These are phyloP conservation scores for Cajanus cajan DNA, from an alignment of 306 rosid species.

Conservation along the genomic window DNA sequence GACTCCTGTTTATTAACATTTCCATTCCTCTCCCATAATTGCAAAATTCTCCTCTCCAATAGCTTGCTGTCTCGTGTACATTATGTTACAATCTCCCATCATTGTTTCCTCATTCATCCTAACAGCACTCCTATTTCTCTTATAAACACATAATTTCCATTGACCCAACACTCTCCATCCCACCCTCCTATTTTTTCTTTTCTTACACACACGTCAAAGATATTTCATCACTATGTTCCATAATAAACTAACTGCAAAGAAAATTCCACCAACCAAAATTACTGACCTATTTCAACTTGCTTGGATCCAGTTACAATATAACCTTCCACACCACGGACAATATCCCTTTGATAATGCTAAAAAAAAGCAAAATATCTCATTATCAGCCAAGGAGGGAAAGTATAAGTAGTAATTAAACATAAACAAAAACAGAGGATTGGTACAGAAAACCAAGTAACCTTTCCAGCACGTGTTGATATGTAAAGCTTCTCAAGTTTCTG, in stretches of 20 bases:
- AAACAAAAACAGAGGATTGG: slow-evolving; percentile 20
- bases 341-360: slow-evolving; percentile 97
- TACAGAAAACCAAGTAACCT: slow-evolving; percentile 55
- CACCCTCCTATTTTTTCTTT: not conserved
- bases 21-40: not conserved
- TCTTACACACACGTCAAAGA: not conserved
- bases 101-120: not conserved
- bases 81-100: not conserved
- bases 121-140: not conserved
- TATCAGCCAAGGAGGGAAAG: slow-evolving; percentile 1
- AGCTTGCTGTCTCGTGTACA: not conserved
- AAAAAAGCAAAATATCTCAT: slow-evolving; percentile 9
- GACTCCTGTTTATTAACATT: not conserved
- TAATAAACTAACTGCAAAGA: slow-evolving; percentile 4
- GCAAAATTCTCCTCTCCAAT: slow-evolving; percentile 9
- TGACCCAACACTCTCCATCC: not conserved
- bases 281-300: slow-evolving; percentile 90
- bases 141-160: not conserved
- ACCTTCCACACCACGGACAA: slow-evolving; percentile 97
- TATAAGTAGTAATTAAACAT: slow-evolving; percentile 4
- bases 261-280: slow-evolving; percentile 23
- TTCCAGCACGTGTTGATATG: slow-evolving; percentile 95
- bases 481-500: slow-evolving; percentile 96
- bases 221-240: not conserved
- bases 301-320: slow-evolving; percentile 94